Evolutionary conservation across 352 stramenopile species (phyloP), one percentile per base, ranked within the genome.

Genomic region (Pythium scleroteichum): DNA sequence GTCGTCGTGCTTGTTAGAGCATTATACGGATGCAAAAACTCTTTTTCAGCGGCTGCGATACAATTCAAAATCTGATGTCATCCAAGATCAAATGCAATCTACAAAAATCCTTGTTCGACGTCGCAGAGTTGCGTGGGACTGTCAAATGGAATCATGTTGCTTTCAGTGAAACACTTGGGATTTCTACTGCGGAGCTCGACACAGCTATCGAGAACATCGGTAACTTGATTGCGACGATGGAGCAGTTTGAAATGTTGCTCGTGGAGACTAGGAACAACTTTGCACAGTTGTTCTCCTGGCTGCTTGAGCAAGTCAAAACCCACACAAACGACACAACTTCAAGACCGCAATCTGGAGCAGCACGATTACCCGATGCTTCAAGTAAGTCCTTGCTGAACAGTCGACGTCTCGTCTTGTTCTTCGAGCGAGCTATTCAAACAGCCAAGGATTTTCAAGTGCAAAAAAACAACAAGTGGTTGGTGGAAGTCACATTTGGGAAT

Each of bases 401-500:
- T 45, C 79, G 82, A 7, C 62, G 77, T 13, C 56, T 92, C 8
- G 82, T 72, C 9, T 53, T 64, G 14, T 90, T 92, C 24, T 65
- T 92, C 8, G 61, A 84, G 26, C 63, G 62, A 17, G 83, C 80
- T 12, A 64, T 67, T 29, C 20, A 78, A 22, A 29, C 46, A 24
- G 80, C 82, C 3, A 65, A 67, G 8, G 44, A 29, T 16, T 87
- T 78, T 53, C 64, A 62, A 62, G 62, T 69, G n/a, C 54, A 70
- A n/a, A 78, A 92, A 20, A 59, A 62, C 22, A 79, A 45, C 53
- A 73, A 69, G 47, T 85, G 73, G 48, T 72, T 69, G 26, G 72
- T 92, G 0, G 83, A 92, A 62, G 77, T 76, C 5, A 84, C 77
- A 9, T 92, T 92, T 41, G 81, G 76, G 2, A 92, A 92, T 38